These are phyloP conservation scores for Penicillium crustosum DNA, from an alignment of 2,329 filamentous ascomycete species.

Conservation along the genomic window DNA sequence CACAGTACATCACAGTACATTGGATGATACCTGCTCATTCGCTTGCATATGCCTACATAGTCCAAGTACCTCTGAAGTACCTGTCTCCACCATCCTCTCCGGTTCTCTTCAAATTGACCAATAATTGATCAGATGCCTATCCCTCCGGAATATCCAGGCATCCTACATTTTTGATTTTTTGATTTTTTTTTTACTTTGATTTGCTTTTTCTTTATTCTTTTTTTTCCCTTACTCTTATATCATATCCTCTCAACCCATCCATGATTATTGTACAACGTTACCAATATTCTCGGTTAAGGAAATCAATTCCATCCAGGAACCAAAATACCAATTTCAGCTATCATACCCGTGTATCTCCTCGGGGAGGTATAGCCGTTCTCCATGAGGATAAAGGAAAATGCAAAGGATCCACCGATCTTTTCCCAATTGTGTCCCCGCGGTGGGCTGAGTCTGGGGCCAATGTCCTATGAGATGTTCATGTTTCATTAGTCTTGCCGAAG, in stretches of 20 bases:
- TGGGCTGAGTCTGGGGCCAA: constrained; percentile 23
- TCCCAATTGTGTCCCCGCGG: constrained; percentile 31
- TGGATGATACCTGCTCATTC: neutral
- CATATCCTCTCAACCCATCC: neutral
- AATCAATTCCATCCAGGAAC: neutral
- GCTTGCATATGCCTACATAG: neutral
- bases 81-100: neutral
- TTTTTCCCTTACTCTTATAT: neutral
- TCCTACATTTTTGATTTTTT: neutral
- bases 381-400: neutral
- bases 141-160: neutral
- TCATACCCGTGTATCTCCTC: neutral
- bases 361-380: constrained; percentile 5
- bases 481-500: constrained; percentile 25
- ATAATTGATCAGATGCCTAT: neutral
- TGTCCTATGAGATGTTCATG: constrained; percentile 16
- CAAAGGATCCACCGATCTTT: constrained; percentile 23
- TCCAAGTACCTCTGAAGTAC: constrained; percentile 5
- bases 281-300: neutral
- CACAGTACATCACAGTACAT: neutral
- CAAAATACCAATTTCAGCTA: neutral
- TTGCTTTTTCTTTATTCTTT: neutral
- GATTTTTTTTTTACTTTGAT: neutral
- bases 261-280: too few species aligned
- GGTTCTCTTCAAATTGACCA: neutral